Percentiles rank a stretch among this genome's conserved stretches.
phyloP scores from a whole-genome alignment of 2,329 filamentous ascomycete species.

The Colletotrichum orchidophilum region DNA sequence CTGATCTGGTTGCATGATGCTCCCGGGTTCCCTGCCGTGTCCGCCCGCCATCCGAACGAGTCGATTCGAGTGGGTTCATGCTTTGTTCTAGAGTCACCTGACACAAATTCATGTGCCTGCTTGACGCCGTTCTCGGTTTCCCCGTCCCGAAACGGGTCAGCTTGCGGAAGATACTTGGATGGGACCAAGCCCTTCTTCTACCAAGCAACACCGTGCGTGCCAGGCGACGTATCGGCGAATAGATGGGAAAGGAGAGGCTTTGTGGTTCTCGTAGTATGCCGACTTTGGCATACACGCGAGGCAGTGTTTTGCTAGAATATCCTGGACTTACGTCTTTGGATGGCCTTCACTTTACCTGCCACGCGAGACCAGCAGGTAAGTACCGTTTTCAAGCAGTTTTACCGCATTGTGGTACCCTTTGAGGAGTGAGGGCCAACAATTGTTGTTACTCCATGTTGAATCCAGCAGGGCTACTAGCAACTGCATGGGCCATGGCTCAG shows the following conservation, averaged over 20 bases:
- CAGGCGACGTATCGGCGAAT: not conserved
- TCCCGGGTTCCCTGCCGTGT: not conserved
- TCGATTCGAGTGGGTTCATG: not conserved
- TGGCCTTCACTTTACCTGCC: not conserved
- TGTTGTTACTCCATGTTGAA: not conserved
- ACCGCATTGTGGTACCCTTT: not conserved
- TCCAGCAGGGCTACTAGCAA: not conserved
- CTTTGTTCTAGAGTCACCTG: not conserved
- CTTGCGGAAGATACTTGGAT: not conserved
- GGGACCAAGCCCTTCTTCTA: no score
- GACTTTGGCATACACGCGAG: not conserved
- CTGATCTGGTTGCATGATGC: slow-evolving; percentile 14
- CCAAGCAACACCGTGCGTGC: not conserved
- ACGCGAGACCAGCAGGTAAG: not conserved
- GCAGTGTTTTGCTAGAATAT: not conserved
- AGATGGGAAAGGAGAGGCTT: not conserved
- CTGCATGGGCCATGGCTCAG: not conserved
- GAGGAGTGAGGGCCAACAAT: no score
- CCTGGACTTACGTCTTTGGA: not conserved
- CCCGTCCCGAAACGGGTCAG: not conserved
- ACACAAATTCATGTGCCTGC: not conserved
- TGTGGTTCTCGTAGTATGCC: not conserved
- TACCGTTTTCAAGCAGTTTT: not conserved
- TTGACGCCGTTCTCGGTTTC: not conserved
- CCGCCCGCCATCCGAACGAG: not conserved